Percentiles rank a stretch among this genome's conserved stretches.
Conservation (phyloP, 805 yeast species). For the Maudiozyma bulderi region DNA sequence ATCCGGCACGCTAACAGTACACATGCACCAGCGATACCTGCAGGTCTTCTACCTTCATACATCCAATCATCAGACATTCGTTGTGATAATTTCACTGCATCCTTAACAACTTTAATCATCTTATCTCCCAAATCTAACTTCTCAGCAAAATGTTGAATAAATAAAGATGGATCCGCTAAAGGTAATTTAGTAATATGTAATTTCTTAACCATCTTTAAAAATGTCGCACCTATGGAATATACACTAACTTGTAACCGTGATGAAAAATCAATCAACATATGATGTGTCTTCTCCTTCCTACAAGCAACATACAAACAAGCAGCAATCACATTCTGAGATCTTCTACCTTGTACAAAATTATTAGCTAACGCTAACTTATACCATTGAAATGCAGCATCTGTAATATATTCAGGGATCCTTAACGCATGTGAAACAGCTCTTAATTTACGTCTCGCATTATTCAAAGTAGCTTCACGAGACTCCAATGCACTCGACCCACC, state of each 20-base stretch:
- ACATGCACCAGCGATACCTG: conserved; percentile 98
- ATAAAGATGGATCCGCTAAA: conserved; percentile 86
- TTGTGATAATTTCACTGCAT: conserved; percentile 78
- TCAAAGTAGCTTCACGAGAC: conserved; percentile 79
- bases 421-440: conserved; percentile 72
- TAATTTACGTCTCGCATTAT: conserved; percentile 73
- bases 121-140: conserved; percentile 71
- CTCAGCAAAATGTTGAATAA: conserved; percentile 89
- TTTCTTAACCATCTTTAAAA: conserved; percentile 81
- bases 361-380: conserved; percentile 76
- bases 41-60: conserved; percentile 93
- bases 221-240: conserved; percentile 92
- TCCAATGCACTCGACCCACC: conserved; percentile 71
- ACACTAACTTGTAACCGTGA: conserved; percentile 85
- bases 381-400: conserved; percentile 84
- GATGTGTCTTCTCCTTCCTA: conserved; percentile 81
- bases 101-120: conserved; percentile 66
- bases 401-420: conserved; percentile 70
- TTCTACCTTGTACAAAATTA: conserved; percentile 93
- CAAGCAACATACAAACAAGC: conserved; percentile 94
- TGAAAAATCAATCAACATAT: conserved; percentile 92
- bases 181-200: conserved; percentile 73
- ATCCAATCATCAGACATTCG: conserved; percentile 95
- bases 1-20: conserved; percentile 86
- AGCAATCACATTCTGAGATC: conserved; percentile 90